Percentiles rank a stretch among this genome's conserved stretches.
Evolutionary conservation across 768 basidiomycete species (phyloP).

Genomic region (Trichaptum fuscoviolaceum): DNA sequence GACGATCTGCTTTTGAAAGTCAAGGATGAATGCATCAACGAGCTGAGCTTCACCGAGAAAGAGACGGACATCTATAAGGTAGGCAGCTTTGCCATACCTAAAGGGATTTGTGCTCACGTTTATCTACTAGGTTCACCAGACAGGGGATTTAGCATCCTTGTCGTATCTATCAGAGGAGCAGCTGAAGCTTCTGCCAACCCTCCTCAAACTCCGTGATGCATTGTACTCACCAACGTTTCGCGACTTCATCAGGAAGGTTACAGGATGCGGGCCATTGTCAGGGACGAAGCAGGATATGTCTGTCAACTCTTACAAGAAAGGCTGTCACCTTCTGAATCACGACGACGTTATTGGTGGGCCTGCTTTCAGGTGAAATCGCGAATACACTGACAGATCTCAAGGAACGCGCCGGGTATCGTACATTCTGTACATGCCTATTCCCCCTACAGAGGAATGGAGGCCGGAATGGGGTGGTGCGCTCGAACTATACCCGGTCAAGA

Average conservation of each 20-base stretch:
- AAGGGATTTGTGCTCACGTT: slow-evolving; percentile 3
- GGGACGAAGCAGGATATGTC: slow-evolving; percentile 94
- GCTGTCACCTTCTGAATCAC: slow-evolving; percentile 94
- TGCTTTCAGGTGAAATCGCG: slow-evolving; percentile 2
- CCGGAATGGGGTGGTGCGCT: slow-evolving; percentile 90
- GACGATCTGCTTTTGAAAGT: slow-evolving; percentile 76
- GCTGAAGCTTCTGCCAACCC: slow-evolving; percentile 70
- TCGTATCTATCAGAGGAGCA: slow-evolving; percentile 78
- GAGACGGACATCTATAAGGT: slow-evolving; percentile 99
- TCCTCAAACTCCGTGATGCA: slow-evolving; percentile 81
- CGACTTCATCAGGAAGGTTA: slow-evolving; percentile 75
- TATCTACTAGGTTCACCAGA: slow-evolving; percentile 81
- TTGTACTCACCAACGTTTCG: slow-evolving; percentile 87
- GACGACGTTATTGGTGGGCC: slow-evolving; percentile 82
- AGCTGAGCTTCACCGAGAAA: slow-evolving; percentile 85
- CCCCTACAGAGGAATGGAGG: slow-evolving; percentile 71
- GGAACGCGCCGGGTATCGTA: slow-evolving; percentile 91
- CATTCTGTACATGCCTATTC: slow-evolving; percentile 93
- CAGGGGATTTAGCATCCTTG: slow-evolving; percentile 92
- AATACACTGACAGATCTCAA: not conserved
- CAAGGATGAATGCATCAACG: slow-evolving; percentile 75
- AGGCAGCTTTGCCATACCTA: slow-evolving; percentile 12
- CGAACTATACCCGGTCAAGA: slow-evolving; percentile 79
- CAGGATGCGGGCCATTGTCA: slow-evolving; percentile 88
- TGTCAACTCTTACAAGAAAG: slow-evolving; percentile 84